These are phyloP conservation scores for Middelhovenomyces tepae DNA, from an alignment of 805 yeast genomes.

Conservation along the genomic window DNA sequence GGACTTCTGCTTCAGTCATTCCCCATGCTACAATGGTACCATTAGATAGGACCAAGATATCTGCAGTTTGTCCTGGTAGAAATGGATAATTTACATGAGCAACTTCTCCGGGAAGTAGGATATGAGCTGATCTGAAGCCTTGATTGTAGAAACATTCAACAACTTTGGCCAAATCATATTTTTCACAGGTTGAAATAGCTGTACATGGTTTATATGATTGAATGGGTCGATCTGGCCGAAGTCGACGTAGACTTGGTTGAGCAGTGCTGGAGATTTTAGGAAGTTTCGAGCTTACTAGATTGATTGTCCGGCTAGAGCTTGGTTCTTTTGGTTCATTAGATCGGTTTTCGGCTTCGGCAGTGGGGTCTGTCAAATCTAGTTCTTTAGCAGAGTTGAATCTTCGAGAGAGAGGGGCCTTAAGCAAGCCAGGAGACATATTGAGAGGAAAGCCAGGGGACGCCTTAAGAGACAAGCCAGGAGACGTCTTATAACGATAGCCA, in stretches of 20 bases:
- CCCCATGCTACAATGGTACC: constrained; percentile 88
- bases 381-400: not conserved
- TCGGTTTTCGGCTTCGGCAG: no score
- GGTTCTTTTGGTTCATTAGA: no score
- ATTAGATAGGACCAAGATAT: constrained; percentile 59
- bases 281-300: no score
- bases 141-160: constrained; percentile 29
- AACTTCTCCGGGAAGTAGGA: constrained; percentile 61
- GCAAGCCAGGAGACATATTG: no score
- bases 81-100: constrained; percentile 40
- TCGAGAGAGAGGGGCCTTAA: not conserved
- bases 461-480: no score
- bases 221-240: not conserved
- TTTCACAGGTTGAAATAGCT: constrained; percentile 64
- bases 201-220: constrained; percentile 57
- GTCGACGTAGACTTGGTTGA: not conserved
- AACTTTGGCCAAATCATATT: constrained; percentile 48
- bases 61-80: constrained; percentile 29
- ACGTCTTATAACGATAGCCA: no score
- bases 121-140: constrained; percentile 30
- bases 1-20: constrained; percentile 46
- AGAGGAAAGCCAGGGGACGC: no score
- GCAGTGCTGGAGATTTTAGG: no score
- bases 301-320: no score
- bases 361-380: no score